A percentile compares a stretch with the other conserved stretches of the same genome.
These are phyloP conservation scores for Torrubiella hemipterigena DNA, from an alignment of 2,329 filamentous ascomycete species.

Conservation along the genomic window DNA sequence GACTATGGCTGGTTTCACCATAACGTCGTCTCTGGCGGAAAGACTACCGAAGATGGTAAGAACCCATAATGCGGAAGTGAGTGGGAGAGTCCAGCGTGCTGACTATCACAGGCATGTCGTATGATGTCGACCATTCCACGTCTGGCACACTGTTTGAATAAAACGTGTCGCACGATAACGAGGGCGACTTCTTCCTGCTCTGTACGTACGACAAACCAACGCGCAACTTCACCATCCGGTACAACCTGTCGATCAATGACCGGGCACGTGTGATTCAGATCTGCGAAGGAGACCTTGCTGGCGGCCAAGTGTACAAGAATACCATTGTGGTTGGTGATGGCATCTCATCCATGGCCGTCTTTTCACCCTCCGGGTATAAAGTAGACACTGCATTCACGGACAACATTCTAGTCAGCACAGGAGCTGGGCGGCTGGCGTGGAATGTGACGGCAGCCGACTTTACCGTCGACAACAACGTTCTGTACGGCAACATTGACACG, in stretches of 20 bases:
- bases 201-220: constrained; percentile 3
- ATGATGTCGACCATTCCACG: constrained; percentile 3
- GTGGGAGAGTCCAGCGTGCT: too few species aligned
- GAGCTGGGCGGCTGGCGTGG: not conserved
- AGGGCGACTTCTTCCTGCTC: constrained; percentile 3
- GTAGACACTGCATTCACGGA: constrained; percentile 1
- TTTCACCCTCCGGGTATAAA: not conserved
- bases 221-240: constrained; percentile 2
- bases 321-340: constrained; percentile 1
- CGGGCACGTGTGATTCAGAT: constrained; percentile 2
- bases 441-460: not conserved
- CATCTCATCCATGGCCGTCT: not conserved
- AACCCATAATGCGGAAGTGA: too few species aligned
- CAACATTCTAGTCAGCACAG: constrained; percentile 1
- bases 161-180: constrained; percentile 5
- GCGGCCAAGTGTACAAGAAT: constrained; percentile 3
- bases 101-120: constrained; percentile 2
- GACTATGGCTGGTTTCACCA: constrained; percentile 1
- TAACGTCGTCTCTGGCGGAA: constrained; percentile 2
- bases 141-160: constrained; percentile 3
- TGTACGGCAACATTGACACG: constrained; percentile 1
- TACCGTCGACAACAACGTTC: constrained; percentile 1
- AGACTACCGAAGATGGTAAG: constrained; percentile 3
- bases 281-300: constrained; percentile 1
- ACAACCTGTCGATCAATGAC: constrained; percentile 4